A percentile compares a stretch with the other conserved stretches of the same genome.
Evolutionary conservation across 371 early-diverging fungal species (phyloP).

Genomic region (Mortierella polycephala): DNA sequence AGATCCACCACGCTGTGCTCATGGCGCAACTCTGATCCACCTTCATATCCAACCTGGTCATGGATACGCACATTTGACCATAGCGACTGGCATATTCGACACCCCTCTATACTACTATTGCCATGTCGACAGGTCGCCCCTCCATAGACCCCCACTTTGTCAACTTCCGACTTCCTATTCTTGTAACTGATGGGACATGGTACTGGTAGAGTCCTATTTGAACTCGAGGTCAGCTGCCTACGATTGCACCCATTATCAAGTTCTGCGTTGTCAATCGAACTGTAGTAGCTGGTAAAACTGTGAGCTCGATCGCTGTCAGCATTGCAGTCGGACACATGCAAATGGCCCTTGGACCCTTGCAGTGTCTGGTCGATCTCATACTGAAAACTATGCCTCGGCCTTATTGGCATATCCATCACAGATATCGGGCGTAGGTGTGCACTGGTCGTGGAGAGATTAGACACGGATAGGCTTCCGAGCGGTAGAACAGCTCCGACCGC

Average conservation of each 20-base stretch:
- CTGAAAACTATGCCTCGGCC: background rate
- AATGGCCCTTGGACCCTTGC: background rate
- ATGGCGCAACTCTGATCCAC: background rate
- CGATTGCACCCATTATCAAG: background rate
- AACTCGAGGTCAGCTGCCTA: background rate
- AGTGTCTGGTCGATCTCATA: background rate
- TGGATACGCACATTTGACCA: background rate
- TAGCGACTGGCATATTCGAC: background rate
- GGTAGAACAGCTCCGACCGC: conserved; percentile 14
- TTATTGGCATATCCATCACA: background rate
- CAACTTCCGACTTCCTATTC: background rate
- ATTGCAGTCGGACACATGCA: too few species aligned
- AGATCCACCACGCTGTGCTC: background rate
- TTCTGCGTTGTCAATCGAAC: background rate
- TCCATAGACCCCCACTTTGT: background rate
- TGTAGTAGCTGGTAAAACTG: too few species aligned
- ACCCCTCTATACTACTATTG: background rate
- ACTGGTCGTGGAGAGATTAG: conserved; percentile 6
- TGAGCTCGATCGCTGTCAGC: too few species aligned
- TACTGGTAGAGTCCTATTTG: background rate
- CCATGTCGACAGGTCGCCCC: background rate
- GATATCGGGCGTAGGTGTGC: too few species aligned
- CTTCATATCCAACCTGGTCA: background rate
- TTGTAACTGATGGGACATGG: background rate
- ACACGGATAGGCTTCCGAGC: conserved; percentile 13